Evolutionary conservation across 805 yeast genomes (phyloP).

Genomic region (Aciculoconidium aculeatum): DNA sequence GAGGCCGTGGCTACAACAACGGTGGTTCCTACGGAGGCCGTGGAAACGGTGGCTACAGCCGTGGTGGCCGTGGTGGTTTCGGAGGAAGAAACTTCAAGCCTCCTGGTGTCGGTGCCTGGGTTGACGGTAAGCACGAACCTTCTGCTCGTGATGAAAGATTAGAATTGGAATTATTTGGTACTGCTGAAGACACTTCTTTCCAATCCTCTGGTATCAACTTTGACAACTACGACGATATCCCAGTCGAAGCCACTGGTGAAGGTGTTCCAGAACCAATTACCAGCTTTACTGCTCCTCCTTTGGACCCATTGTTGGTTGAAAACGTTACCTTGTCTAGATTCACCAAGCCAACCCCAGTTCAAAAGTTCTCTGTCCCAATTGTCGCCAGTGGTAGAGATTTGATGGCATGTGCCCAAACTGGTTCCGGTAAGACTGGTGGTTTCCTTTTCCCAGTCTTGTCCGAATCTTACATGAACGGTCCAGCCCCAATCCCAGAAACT

Average conservation of each 20-base stretch:
- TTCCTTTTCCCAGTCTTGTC: slow-evolving; percentile 96
- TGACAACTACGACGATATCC: slow-evolving; percentile 97
- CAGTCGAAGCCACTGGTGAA: slow-evolving; percentile 96
- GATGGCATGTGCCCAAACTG: slow-evolving; percentile 98
- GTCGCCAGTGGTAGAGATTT: slow-evolving; percentile 85
- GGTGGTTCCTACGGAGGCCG: slow-evolving; percentile 10
- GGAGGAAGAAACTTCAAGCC: slow-evolving; percentile 24
- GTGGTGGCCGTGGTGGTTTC: slow-evolving; percentile 19
- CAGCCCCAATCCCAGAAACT: slow-evolving; percentile 52
- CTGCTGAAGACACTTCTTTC: slow-evolving; percentile 62
- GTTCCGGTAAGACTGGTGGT: slow-evolving; percentile 99
- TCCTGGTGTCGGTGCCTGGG: slow-evolving; percentile 74
- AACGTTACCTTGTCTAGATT: slow-evolving; percentile 87
- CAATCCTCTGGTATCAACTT: slow-evolving; percentile 97
- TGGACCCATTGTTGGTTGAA: slow-evolving; percentile 78
- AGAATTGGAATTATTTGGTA: slow-evolving; percentile 83
- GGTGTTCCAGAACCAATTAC: slow-evolving; percentile 91
- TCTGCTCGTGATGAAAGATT: slow-evolving; percentile 62
- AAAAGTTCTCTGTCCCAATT: slow-evolving; percentile 88
- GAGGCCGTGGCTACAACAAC: slow-evolving; percentile 22
- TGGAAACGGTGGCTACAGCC: slow-evolving; percentile 11
- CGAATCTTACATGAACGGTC: slow-evolving; percentile 85
- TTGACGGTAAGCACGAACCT: slow-evolving; percentile 82
- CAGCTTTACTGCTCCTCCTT: slow-evolving; percentile 85
- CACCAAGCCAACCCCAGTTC: slow-evolving; percentile 94